Evolutionary conservation across 2,329 filamentous ascomycete genomes (phyloP).

Genomic region (Exophiala viscosa): DNA sequence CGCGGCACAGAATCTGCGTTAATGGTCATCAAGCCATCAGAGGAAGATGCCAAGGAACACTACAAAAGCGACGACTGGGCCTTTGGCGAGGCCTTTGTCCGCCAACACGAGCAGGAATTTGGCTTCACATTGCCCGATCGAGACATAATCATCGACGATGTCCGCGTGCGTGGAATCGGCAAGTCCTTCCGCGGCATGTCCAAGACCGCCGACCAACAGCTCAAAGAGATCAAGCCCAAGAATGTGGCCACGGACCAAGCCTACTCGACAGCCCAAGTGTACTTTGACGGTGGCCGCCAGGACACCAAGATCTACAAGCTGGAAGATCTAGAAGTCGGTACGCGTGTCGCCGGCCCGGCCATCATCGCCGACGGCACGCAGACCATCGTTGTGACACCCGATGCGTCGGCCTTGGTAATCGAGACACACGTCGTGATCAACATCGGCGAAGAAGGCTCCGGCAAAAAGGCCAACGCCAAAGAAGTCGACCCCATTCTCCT

Average conservation of each 20-base stretch:
- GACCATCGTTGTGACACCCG: slow-evolving; percentile 84
- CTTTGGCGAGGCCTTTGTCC: slow-evolving; percentile 78
- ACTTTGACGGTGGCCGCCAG: slow-evolving; percentile 75
- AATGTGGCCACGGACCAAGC: slow-evolving; percentile 59
- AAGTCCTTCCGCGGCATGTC: slow-evolving; percentile 78
- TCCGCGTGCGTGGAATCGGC: slow-evolving; percentile 81
- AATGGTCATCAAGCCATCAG: slow-evolving; percentile 75
- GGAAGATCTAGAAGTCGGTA: slow-evolving; percentile 67
- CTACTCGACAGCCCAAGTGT: slow-evolving; percentile 67
- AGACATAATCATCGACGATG: slow-evolving; percentile 86
- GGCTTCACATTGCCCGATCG: slow-evolving; percentile 82
- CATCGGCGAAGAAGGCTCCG: slow-evolving; percentile 54
- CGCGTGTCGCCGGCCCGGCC: slow-evolving; percentile 72
- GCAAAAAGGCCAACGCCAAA: slow-evolving; percentile 24
- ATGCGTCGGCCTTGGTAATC: slow-evolving; percentile 70
- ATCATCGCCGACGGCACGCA: slow-evolving; percentile 73
- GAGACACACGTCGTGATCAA: slow-evolving; percentile 89
- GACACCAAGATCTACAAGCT: slow-evolving; percentile 82
- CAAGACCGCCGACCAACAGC: slow-evolving; percentile 78
- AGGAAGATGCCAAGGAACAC: slow-evolving; percentile 57
- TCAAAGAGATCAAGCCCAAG: slow-evolving; percentile 64
- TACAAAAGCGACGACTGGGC: slow-evolving; percentile 69
- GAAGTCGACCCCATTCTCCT: slow-evolving; percentile 51
- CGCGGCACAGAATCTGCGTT: slow-evolving; percentile 85
- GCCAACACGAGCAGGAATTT: slow-evolving; percentile 88